phyloP scores from a whole-genome alignment of 768 basidiomycete species.

The Tubosaeta sp. region DNA sequence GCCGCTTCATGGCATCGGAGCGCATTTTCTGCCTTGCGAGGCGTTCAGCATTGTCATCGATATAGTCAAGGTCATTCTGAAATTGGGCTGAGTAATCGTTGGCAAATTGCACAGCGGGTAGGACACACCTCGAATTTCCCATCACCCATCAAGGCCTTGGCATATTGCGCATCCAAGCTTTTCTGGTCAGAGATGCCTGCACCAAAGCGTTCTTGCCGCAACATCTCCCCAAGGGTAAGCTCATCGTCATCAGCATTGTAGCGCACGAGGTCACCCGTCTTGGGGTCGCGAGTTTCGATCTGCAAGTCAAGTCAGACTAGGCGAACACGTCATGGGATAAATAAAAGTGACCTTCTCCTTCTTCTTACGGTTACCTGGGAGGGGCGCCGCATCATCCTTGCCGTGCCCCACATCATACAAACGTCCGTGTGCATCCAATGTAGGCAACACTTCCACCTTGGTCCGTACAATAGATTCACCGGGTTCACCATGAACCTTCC shows the following conservation, averaged over 20 bases:
- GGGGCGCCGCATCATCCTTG: conserved; percentile 47
- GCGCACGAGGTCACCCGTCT: conserved; percentile 85
- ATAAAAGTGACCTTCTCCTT: conserved; percentile 55
- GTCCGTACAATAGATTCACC: conserved; percentile 42
- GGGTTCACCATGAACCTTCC: conserved; percentile 43
- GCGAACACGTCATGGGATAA: neutral
- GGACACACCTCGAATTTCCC: conserved; percentile 73
- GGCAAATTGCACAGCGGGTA: neutral
- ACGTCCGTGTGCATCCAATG: conserved; percentile 76
- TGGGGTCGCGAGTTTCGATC: conserved; percentile 87
- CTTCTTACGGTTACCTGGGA: conserved; percentile 73
- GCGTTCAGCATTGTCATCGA: conserved; percentile 95
- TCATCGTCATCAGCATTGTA: conserved; percentile 90
- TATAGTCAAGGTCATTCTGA: conserved; percentile 87
- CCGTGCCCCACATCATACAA: conserved; percentile 90
- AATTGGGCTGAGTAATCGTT: neutral
- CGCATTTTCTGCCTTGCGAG: conserved; percentile 94
- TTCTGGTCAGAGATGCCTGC: conserved; percentile 91
- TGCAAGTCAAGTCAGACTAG: conserved; percentile 22
- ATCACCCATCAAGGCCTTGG: conserved; percentile 82
- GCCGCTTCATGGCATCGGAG: conserved; percentile 91
- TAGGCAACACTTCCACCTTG: conserved; percentile 82
- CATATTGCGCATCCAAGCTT: conserved; percentile 85
- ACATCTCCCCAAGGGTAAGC: conserved; percentile 82
- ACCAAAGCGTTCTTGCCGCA: conserved; percentile 88